A percentile compares a stretch with the other conserved stretches of the same genome.
phyloP scores from a whole-genome alignment of 139 green algal species.

The Micromonas pusilla region DNA sequence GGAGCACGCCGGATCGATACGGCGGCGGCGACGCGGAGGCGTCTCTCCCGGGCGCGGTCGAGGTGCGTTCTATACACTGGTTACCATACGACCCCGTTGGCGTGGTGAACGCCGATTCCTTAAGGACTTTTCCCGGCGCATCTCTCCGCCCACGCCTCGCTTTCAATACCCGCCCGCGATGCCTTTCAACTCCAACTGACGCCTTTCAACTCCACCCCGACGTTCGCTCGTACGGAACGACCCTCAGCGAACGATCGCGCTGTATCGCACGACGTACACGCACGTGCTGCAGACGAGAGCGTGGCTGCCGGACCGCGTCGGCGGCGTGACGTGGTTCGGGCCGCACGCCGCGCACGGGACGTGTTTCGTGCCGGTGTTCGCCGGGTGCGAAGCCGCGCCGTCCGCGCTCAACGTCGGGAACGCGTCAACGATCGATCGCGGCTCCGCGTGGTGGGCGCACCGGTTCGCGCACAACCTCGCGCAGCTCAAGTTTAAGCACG shows the following conservation, averaged over 20 bases:
- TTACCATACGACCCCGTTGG: too few relatives aligned
- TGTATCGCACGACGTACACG: constrained; percentile 26
- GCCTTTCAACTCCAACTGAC: too few relatives aligned
- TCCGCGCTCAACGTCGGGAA: not conserved
- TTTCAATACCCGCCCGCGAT: too few relatives aligned
- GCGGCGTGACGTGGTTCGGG: constrained; percentile 21
- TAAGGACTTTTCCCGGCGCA: too few relatives aligned
- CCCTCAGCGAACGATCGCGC: constrained; percentile 24
- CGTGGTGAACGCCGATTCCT: too few relatives aligned
- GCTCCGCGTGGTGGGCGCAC: not conserved
- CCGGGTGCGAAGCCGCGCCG: not conserved
- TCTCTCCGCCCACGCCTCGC: too few relatives aligned
- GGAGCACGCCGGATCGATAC: constrained; percentile 28
- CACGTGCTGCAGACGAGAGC: not conserved
- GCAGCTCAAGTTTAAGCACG: not conserved
- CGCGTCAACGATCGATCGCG: constrained; percentile 1
- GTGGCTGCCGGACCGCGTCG: not conserved
- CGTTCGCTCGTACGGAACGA: too few relatives aligned
- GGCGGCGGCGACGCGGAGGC: not conserved
- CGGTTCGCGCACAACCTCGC: constrained; percentile 14
- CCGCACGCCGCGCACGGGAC: constrained; percentile 21
- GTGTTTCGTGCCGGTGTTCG: constrained; percentile 16
- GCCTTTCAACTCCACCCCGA: too few relatives aligned
- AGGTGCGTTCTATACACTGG: too few relatives aligned
- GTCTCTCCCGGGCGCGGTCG: not conserved